Base-by-base conservation (phyloP, 2,329 filamentous ascomycete genomes). In the Didymella lethalis region DNA sequence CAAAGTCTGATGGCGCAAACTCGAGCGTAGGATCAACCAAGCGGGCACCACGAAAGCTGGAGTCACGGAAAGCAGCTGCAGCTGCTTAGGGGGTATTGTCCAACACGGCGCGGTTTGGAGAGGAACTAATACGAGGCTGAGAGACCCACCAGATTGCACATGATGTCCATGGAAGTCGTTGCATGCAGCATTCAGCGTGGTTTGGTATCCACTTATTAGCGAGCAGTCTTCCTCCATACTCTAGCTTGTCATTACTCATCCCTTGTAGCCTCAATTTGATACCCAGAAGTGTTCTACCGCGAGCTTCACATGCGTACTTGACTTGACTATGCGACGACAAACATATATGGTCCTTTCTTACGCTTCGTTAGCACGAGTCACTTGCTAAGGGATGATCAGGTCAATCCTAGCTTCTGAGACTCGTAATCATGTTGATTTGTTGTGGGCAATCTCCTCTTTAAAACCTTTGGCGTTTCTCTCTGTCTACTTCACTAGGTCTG, bases 1-100 rank as follows among this genome's bases (percentile, higher is more conserved):
- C 64, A 3, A 70, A 64, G 43, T 58, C 54, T 34, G 54, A 52
- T 10, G 61, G 45, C 47, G 45, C 56, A 12, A 48, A 59, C 11
- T 40, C 65, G 6, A 58, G 12, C 40, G 41, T 40, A 29, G 41
- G 43, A 18, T 25, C 64, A 1, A 51, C 63, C 16, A 72, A 64
- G 48, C 68, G 62, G 44, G 58, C 65, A 6, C 72, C 72, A 2
- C 56, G 71, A 4, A 74, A 74, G 40, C 41, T 74, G 0, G 67
- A 72, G 36, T 45, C 62, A 7, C 63, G 71, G 4, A 69, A 71
- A 23, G 46, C 64, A 50, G 54, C 59, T 52, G 46, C 64, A 48
- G 54, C 57, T 46, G 59, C 64, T 0, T 63, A 28, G 20, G 12
- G 11, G 3, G n/a, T 7, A 1, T 29, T 7, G 32, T 4, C 12